phyloP scores from a whole-genome alignment of 2,329 filamentous ascomycete genomes.

The Aureobasidium pullulans region DNA sequence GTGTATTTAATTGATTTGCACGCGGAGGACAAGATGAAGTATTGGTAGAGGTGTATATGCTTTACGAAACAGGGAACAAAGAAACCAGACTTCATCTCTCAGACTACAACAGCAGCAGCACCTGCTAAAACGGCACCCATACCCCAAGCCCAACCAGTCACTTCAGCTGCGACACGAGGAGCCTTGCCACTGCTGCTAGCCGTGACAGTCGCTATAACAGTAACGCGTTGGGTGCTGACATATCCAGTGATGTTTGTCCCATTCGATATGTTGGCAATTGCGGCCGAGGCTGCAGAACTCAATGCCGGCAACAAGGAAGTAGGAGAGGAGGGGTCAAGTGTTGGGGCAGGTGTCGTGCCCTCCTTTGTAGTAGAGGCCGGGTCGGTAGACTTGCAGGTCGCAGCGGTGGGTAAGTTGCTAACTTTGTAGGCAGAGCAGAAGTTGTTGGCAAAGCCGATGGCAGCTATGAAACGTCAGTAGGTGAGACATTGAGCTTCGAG shows the following conservation, averaged over 20 bases:
- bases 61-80: no score
- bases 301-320: background rate
- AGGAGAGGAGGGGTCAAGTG: background rate
- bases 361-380: background rate
- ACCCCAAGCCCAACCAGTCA: constrained; percentile 5
- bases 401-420: constrained; percentile 31
- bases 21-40: no score
- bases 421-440: constrained; percentile 34
- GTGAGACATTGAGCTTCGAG: no score
- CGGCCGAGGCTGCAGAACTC: constrained; percentile 2
- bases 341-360: background rate
- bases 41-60: no score
- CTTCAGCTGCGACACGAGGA: background rate
- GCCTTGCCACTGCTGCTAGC: background rate
- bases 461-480: constrained; percentile 23
- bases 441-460: constrained; percentile 34
- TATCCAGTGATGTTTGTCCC: background rate
- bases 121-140: background rate
- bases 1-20: no score
- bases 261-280: background rate
- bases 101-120: background rate
- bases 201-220: constrained; percentile 5
- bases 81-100: no score
- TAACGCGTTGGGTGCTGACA: background rate
- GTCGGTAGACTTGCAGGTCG: constrained; percentile 26